These are phyloP conservation scores for Kewa caespitosa DNA, from an alignment of 179 eudicot genomes.

Conservation along the genomic window DNA sequence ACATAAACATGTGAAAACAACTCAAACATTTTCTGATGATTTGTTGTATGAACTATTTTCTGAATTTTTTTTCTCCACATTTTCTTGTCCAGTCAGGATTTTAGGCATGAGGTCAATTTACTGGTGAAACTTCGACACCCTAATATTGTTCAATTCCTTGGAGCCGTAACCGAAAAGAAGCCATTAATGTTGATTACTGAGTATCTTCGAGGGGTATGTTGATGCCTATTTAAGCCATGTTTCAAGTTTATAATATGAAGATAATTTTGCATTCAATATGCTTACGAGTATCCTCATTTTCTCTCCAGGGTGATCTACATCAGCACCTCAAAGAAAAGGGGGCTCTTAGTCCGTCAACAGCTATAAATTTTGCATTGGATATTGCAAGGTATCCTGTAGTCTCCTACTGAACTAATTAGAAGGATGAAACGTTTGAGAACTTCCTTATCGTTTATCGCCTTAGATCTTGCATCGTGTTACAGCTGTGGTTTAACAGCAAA, in stretches of 20 bases:
- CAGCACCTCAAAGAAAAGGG: constrained; percentile 88
- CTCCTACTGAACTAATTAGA: background rate
- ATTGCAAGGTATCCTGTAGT: constrained; percentile 72
- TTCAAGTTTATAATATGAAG: background rate
- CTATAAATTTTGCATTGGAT: constrained; percentile 87
- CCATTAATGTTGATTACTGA: constrained; percentile 96
- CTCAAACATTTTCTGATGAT: background rate
- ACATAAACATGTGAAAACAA: background rate
- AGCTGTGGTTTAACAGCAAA: constrained; percentile 6
- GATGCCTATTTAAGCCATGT: background rate
- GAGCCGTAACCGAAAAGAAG: constrained; percentile 94
- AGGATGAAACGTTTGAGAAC: background rate
- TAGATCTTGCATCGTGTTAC: background rate
- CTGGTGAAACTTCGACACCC: constrained; percentile 99
- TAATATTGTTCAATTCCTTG: constrained; percentile 94
- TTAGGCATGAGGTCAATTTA: constrained; percentile 95
- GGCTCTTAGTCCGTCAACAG: constrained; percentile 77
- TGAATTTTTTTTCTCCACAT: background rate
- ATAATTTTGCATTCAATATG: background rate
- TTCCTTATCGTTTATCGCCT: background rate
- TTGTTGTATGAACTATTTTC: background rate
- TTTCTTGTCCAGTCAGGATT: constrained; percentile 73
- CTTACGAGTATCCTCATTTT: constrained; percentile 3
- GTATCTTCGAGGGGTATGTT: constrained; percentile 83
- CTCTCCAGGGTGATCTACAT: constrained; percentile 88